Conservation (phyloP, 345 rosid species). For the Toxicodendron radicans region DNA sequence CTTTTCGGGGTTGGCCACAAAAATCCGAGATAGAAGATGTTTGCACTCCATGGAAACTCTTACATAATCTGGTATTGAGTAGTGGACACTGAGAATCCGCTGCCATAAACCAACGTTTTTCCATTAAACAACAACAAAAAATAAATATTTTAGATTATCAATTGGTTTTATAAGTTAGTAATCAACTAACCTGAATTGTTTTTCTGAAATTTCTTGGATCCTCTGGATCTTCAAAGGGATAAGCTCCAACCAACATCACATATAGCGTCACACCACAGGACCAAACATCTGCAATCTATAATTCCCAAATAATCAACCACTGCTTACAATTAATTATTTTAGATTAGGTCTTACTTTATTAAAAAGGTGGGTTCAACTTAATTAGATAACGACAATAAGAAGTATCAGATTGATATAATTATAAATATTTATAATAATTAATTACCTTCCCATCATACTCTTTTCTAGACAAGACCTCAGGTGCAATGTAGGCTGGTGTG, state of each 20-base stretch:
- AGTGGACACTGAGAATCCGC: slow-evolving; percentile 87
- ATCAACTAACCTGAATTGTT: slow-evolving; percentile 55
- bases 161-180: slow-evolving; percentile 3
- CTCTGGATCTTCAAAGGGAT: slow-evolving; percentile 81
- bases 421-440: too few species aligned
- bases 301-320: not conserved
- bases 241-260: slow-evolving; percentile 87
- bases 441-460: slow-evolving; percentile 87
- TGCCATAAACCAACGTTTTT: slow-evolving; percentile 31
- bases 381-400: too few species aligned
- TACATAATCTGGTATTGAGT: slow-evolving; percentile 86
- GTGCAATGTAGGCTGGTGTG: slow-evolving; percentile 91
- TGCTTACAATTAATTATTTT: too few species aligned
- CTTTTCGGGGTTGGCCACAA: slow-evolving; percentile 80
- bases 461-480: slow-evolving; percentile 69
- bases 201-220: slow-evolving; percentile 79
- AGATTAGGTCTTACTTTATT: too few species aligned
- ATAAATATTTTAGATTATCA: not conserved
- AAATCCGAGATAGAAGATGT: slow-evolving; percentile 78
- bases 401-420: too few species aligned
- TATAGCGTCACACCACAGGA: slow-evolving; percentile 86
- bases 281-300: slow-evolving; percentile 84
- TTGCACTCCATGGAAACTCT: slow-evolving; percentile 74
- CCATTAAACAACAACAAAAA: not conserved
- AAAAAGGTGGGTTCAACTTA: too few species aligned